A percentile compares a stretch with the other conserved stretches of the same genome.
Evolutionary conservation across 2,329 filamentous ascomycete species (phyloP).

Genomic region (Fusarium incarnatum): DNA sequence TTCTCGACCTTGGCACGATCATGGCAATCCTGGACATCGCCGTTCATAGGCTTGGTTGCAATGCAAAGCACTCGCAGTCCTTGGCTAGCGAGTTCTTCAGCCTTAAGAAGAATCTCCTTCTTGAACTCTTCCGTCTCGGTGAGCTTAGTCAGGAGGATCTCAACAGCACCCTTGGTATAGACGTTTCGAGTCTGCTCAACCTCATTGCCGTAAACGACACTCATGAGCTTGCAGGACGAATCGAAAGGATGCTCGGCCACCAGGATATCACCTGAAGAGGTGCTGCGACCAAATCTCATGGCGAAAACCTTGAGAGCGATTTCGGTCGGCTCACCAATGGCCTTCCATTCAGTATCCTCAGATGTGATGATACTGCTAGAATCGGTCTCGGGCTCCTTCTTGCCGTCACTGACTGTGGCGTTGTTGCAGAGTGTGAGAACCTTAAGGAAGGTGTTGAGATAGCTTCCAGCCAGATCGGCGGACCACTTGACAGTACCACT

Average conservation of each 20-base stretch:
- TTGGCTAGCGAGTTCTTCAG: constrained; percentile 68
- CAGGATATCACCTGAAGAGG: constrained; percentile 58
- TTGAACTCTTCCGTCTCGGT: constrained; percentile 61
- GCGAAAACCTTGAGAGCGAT: constrained; percentile 80
- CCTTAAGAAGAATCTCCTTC: constrained; percentile 59
- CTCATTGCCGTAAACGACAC: constrained; percentile 68
- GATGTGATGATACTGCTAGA: constrained; percentile 62
- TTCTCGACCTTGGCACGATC: constrained; percentile 67
- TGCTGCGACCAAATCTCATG: constrained; percentile 71
- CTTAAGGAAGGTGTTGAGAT: constrained; percentile 61
- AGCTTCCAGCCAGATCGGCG: constrained; percentile 54
- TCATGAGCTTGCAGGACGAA: constrained; percentile 80
- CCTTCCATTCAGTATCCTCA: constrained; percentile 63
- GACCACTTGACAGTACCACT: constrained; percentile 64
- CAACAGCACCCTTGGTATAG: constrained; percentile 69
- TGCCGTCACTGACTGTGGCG: constrained; percentile 61
- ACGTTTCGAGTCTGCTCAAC: constrained; percentile 54
- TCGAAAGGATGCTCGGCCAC: constrained; percentile 78
- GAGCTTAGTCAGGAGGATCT: constrained; percentile 66
- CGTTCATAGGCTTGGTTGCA: constrained; percentile 62
- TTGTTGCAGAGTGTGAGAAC: constrained; percentile 73
- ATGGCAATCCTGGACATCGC: constrained; percentile 52
- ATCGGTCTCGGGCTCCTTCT: constrained; percentile 60
- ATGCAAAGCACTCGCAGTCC: constrained; percentile 77
- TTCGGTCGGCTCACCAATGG: constrained; percentile 76